Evolutionary conservation across 2,329 filamentous ascomycete genomes (phyloP), one percentile per base, ranked within the genome.

Genomic region (Sarocladium brachiariae): DNA sequence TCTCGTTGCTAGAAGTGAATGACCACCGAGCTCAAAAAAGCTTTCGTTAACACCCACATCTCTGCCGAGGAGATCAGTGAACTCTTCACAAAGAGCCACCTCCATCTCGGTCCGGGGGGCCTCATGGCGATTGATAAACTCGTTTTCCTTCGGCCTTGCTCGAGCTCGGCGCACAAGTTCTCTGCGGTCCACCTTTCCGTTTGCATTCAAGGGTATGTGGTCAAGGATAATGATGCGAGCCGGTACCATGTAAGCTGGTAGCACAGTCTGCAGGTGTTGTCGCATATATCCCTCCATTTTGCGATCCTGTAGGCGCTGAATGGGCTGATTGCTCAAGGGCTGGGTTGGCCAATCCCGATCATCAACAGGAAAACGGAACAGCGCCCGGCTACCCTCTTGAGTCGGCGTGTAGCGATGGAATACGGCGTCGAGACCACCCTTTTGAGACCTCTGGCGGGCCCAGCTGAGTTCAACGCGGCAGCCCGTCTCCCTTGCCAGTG

Each of bases 391-490:
- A 4, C 35, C 18, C 2, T 31, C 6, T n/a, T 33, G 8, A 2
- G 27, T 21, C 3, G 61, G 33, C 59, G 59, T 45, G 73, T 66
- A 34, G 71, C 75, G 3, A 63, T 56, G 52, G 38, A 59, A 53
- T n/a, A 59, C 25, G 19, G 53, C 51, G 25, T 57, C 52, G 8
- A 59, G 5, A 4, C 30, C 55, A 45, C 56, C 57, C 19, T n/a
- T 27, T 23, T 57, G 56, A 5, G 55, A 57, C 14, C 37, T 50
- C 33, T 69, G 69, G 13, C 63, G 60, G 0, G 73, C 76, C 53
- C 71, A 72, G 46, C 65, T 63, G 2, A 64, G 56, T 34, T 75
- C 70, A 23, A 75, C 70, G 30, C 71, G 58, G 52, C 75, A 77
- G 21, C 72, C 71, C 35, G 64, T 55, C 30, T 57, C 58, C 52